Conservation (phyloP, 129 eudicot species). For the Heracleum sosnowskyi region DNA sequence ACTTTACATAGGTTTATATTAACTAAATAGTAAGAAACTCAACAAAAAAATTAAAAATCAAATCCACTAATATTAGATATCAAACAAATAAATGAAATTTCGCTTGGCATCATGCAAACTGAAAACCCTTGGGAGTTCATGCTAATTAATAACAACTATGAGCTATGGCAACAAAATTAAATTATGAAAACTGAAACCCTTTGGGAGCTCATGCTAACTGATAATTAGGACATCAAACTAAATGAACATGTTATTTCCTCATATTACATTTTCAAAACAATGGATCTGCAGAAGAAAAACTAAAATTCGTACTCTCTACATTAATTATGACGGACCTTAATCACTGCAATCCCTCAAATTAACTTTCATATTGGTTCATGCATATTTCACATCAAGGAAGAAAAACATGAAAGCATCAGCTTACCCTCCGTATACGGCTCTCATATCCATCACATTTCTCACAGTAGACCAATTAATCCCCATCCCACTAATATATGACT, state of each 20-base stretch:
- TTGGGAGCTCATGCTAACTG: neutral
- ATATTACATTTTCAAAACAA: neutral
- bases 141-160: neutral
- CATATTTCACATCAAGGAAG: neutral
- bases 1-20: neutral
- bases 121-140: neutral
- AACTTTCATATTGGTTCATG: neutral
- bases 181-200: neutral
- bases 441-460: conserved; percentile 21
- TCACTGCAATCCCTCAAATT: neutral
- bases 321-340: neutral
- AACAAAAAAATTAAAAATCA: neutral
- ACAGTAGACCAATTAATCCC: conserved; percentile 76
- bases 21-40: neutral
- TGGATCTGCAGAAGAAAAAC: neutral
- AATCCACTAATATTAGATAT: neutral
- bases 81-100: neutral
- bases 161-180: too few species aligned
- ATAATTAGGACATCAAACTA: neutral
- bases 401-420: neutral
- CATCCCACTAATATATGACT: conserved; percentile 64
- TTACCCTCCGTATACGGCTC: conserved; percentile 19
- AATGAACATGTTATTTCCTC: neutral
- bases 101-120: neutral
- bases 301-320: neutral